Base-by-base conservation (phyloP, 768 basidiomycete genomes). In the Gloeopeniophorella convolvens region DNA sequence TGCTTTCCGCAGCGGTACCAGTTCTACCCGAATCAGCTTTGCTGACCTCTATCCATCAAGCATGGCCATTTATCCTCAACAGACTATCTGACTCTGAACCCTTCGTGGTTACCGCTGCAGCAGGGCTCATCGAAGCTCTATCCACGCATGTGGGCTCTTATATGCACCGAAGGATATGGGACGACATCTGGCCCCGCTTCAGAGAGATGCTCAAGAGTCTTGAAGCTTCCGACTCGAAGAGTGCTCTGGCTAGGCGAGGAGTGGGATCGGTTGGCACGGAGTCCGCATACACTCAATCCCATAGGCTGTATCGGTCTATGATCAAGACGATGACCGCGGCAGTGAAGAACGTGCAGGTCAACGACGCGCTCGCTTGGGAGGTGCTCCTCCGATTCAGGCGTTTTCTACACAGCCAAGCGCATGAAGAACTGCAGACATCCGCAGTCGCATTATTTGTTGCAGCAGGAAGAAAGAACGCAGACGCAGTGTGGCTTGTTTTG, bases 11-110 rank as follows among this genome's bases (percentile, higher is more conserved):
- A 1, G 82, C 93, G 2, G 79, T 89, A 3, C 78, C 85, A 0
- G 81, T 93, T 5, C 71, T 83, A 18, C 76, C 76, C 0, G 83
- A 84, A 60, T 78, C 82, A 11, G 79, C 85, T 13, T 75, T 97
- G 15, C 76, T 98, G 33, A 88, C 92, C 2, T 76, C 86, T 4
- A 78, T 97, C 30, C 89, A 98, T 65, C 76, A 78, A 18, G 85
- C 89, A 2, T 99, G 96, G 96, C 90, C 91, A n/a, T 89, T 85
- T 65, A 80, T 99, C 58, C 68, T 98, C 48, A 91, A 91, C 58
- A 78, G 95, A 7, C 72, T 98, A 11, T 63, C 65, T 12, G 89
- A 92, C 60, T 36, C 72, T 0, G 86, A 93, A 62, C 69, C 81
- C 0, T 93, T 81, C 59, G 91, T 98, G 24, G 78, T 92, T 54